These are phyloP conservation scores for Acanthochlamys bracteata DNA, from an alignment of 106 monocot genomes.

Conservation along the genomic window DNA sequence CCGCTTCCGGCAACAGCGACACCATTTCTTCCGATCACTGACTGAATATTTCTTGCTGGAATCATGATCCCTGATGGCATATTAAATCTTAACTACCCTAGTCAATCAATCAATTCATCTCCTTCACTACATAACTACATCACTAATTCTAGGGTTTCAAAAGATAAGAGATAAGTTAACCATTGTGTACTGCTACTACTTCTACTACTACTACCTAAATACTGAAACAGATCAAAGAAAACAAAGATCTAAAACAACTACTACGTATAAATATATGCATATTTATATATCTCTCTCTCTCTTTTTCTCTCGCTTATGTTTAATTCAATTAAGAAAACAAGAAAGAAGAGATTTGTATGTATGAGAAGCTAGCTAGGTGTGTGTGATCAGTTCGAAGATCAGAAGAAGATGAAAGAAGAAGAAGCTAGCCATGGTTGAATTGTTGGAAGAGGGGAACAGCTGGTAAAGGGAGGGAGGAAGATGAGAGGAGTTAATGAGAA, in stretches of 20 bases:
- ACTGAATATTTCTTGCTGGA: constrained; percentile 49
- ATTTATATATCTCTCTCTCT: not conserved
- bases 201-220: too few species aligned
- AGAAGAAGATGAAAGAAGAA: constrained; percentile 3
- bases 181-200: too few species aligned
- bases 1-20: constrained; percentile 6
- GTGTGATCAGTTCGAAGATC: not conserved
- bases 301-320: not conserved
- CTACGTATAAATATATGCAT: constrained; percentile 14
- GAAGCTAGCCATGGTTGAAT: not conserved
- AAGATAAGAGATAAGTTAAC: too few species aligned
- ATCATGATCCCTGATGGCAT: constrained; percentile 82
- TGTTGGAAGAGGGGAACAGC: constrained; percentile 19
- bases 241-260: not conserved
- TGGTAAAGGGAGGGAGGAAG: constrained; percentile 20
- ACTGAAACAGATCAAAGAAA: not conserved
- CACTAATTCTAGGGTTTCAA: not conserved
- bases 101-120: not conserved
- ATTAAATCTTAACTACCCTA: constrained; percentile 36
- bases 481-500: constrained; percentile 58
- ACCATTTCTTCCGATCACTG: constrained; percentile 43
- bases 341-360: not conserved
- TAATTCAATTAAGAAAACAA: constrained; percentile 3
- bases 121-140: not conserved
- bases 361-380: too few species aligned